Evolutionary conservation across 2,329 filamentous ascomycete genomes (phyloP), one percentile per base, ranked within the genome.

Genomic region (Aspergillus pseudoglaucus): DNA sequence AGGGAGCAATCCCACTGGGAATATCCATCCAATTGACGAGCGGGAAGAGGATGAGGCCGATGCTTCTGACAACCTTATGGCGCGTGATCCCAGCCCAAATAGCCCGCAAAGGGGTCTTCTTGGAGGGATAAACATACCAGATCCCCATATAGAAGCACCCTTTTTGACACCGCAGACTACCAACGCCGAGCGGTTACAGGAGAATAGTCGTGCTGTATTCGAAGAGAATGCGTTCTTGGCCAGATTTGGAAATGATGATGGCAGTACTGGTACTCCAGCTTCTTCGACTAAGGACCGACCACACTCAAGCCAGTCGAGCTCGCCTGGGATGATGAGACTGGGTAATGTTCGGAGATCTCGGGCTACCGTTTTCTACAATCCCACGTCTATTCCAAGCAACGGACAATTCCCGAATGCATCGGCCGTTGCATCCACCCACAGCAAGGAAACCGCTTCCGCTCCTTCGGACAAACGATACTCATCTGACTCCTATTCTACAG

Each of bases 11-110:
- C 73, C 73, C 6, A 75, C 77, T 27, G 75, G 76, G 3, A 68
- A 73, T 20, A 84, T 84, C 22, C 81, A 83, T 58, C 79, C 80
- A 0, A 85, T 85, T 41, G 80, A 82, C 33, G 79, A 82, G 59
- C 67, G 75, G 10, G 81, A 84, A 49, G 81, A 83, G 52, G 78
- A 82, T 44, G 78, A 80, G 48, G 70, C 71, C 1, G 43, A 52
- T 22, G 22, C 41, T 43, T 47, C 48, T 42, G 50, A 50, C 22
- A 33, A 32, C 9, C 45, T 39, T 39, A 39, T 25, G 17, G 25
- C 18, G 33, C 35, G 40, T 30, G 45, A 47, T 40, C 48, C 54
- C 44, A 47, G 52, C 50, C 50, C 53, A 38, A 52, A 42, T 38
- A 51, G 18, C 23, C 20, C 20, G 8, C 20, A 20, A 39, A 18